Evolutionary conservation across 768 basidiomycete species (phyloP).

Genomic region (Panus rudis): DNA sequence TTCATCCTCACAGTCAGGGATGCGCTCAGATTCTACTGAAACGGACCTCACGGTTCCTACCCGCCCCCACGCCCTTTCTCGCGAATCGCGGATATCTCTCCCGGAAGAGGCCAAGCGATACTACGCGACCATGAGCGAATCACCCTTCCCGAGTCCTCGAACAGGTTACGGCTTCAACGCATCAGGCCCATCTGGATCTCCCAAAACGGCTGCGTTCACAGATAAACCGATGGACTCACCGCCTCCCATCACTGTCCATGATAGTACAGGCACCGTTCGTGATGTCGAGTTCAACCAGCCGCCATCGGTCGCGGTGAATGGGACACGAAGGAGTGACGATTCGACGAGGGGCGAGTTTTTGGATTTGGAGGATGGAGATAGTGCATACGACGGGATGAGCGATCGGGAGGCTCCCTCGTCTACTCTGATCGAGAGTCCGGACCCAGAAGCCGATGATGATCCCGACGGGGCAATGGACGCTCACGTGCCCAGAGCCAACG

Average conservation of each 20-base stretch:
- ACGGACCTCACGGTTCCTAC: no score
- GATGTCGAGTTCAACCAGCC: not conserved
- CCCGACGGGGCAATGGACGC: constrained; percentile 5
- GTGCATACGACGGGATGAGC: constrained; percentile 26
- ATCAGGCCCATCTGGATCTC: not conserved
- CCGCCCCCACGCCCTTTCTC: constrained; percentile 34
- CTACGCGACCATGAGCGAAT: constrained; percentile 61
- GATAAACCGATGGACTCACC: constrained; percentile 1
- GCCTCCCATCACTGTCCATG: not conserved
- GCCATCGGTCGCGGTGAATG: no score
- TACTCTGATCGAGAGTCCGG: constrained; percentile 13
- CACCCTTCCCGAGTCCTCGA: constrained; percentile 49
- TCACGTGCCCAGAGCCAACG: not conserved
- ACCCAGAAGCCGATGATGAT: constrained; percentile 12
- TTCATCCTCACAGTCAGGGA: no score
- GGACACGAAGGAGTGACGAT: no score
- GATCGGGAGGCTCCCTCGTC: constrained; percentile 11
- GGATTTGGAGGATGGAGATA: constrained; percentile 52
- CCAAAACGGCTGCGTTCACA: not conserved
- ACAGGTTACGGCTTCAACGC: not conserved
- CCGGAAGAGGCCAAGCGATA: constrained; percentile 75
- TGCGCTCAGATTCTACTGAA: no score
- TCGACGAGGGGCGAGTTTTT: constrained; percentile 59
- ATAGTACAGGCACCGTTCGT: not conserved
- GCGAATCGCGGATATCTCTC: constrained; percentile 62